Evolutionary conservation across 495 filamentous ascomycete species (phyloP).

Genomic region (Sordaria brevicollis): DNA sequence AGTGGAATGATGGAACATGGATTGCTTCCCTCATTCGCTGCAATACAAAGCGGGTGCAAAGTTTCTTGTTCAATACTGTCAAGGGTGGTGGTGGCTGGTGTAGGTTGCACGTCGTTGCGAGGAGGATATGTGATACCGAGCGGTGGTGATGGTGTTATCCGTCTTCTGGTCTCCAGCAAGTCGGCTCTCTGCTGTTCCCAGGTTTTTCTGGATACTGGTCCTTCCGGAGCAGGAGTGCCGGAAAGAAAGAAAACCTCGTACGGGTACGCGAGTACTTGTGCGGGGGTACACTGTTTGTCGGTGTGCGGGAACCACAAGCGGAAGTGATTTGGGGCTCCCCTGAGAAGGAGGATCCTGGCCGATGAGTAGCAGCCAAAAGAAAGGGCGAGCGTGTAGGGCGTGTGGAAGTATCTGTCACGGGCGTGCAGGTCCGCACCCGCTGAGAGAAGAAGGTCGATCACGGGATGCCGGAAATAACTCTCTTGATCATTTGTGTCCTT

Average conservation of each 20-base stretch:
- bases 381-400: not conserved
- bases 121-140: no score
- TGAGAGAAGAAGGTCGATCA: not conserved
- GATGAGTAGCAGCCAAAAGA: not conserved
- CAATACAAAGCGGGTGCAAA: no score
- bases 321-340: not conserved
- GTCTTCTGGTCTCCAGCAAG: not conserved
- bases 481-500: no score
- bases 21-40: no score
- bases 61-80: no score
- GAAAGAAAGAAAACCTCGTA: not conserved
- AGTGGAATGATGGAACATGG: no score
- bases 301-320: not conserved
- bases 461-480: no score
- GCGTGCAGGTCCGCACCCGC: not conserved
- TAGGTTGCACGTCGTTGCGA: no score
- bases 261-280: not conserved
- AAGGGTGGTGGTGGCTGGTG: no score
- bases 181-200: not conserved
- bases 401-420: not conserved
- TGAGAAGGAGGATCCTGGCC: not conserved
- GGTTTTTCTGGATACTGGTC: not conserved
- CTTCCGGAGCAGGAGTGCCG: not conserved
- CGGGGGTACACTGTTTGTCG: not conserved
- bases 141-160: not conserved